These are phyloP conservation scores for Diospyros lotus DNA, from an alignment of 148 eudicot genomes.

Conservation along the genomic window DNA sequence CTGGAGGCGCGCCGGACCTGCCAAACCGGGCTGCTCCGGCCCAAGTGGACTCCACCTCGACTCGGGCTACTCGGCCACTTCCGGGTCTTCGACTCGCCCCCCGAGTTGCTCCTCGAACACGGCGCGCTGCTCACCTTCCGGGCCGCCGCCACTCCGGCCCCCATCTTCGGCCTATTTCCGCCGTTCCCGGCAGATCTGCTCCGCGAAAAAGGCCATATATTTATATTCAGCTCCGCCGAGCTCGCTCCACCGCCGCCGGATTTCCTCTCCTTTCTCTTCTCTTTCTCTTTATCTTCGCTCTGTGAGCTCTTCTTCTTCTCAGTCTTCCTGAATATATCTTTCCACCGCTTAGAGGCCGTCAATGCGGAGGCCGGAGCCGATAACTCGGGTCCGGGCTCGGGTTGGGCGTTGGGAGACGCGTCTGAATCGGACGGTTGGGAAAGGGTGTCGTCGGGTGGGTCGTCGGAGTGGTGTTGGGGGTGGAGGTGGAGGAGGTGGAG, in stretches of 20 bases:
- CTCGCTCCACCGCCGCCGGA: conserved; percentile 6
- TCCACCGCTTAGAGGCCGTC: conserved; percentile 76
- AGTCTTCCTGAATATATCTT: conserved; percentile 52
- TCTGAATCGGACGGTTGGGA: background rate
- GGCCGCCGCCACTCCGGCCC: conserved; percentile 12
- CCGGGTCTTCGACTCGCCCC: conserved; percentile 69
- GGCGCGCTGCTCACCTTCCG: conserved; percentile 92
- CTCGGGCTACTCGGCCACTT: conserved; percentile 54
- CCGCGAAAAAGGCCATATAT: conserved; percentile 86
- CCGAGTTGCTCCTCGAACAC: conserved; percentile 87
- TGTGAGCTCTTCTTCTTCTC: conserved; percentile 15
- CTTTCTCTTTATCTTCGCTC: conserved; percentile 16
- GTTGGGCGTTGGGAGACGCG: background rate
- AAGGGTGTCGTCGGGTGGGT: conserved; percentile 9
- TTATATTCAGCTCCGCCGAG: conserved; percentile 76
- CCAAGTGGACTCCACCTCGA: conserved; percentile 59
- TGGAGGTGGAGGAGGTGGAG: conserved; percentile 48
- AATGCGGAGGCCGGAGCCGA: conserved; percentile 13
- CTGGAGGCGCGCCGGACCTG: conserved; percentile 38
- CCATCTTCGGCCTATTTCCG: conserved; percentile 40
- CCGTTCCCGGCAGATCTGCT: conserved; percentile 91
- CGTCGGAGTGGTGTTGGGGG: conserved; percentile 19
- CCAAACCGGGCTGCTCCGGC: conserved; percentile 91
- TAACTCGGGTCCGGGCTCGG: conserved; percentile 17
- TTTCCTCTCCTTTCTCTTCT: conserved; percentile 28